phyloP scores from a whole-genome alignment of 768 basidiomycete genomes.

The Suillus sp. region DNA sequence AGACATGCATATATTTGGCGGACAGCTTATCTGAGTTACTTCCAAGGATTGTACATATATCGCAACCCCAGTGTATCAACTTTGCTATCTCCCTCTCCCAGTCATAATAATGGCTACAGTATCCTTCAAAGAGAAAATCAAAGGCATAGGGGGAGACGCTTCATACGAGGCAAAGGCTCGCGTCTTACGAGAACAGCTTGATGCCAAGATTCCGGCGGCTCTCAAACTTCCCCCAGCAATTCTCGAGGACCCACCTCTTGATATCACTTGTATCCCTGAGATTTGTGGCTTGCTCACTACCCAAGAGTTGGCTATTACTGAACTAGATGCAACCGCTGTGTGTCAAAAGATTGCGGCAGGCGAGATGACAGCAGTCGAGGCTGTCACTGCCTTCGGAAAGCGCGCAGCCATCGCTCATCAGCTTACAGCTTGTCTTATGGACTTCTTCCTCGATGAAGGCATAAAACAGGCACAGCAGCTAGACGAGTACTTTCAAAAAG shows the following conservation, averaged over 20 bases:
- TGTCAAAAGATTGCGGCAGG: slow-evolving; percentile 30
- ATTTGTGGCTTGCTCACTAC: slow-evolving; percentile 34
- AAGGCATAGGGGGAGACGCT: slow-evolving; percentile 26
- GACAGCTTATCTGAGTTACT: neutral
- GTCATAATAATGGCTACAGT: neutral
- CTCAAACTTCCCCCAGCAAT: slow-evolving; percentile 21
- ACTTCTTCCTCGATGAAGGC: slow-evolving; percentile 48
- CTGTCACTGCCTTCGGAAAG: slow-evolving; percentile 46
- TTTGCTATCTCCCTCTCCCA: slow-evolving; percentile 14
- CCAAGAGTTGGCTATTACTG: slow-evolving; percentile 37
- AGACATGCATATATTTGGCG: neutral
- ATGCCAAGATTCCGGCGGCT: slow-evolving; percentile 26
- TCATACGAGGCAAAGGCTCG: slow-evolving; percentile 23
- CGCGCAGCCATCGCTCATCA: slow-evolving; percentile 56
- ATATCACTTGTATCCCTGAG: slow-evolving; percentile 36
- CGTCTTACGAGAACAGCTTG: slow-evolving; percentile 22
- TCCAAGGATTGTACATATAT: neutral
- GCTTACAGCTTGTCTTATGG: slow-evolving; percentile 41
- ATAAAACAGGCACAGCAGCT: slow-evolving; percentile 42
- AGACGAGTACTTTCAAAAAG: slow-evolving; percentile 39
- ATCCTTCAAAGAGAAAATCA: slow-evolving; percentile 26
- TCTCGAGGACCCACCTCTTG: slow-evolving; percentile 28
- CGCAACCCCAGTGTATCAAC: neutral
- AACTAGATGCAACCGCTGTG: slow-evolving; percentile 39
- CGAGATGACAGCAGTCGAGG: slow-evolving; percentile 40